Evolutionary conservation across 176 grass and related monocot genomes (phyloP), one percentile per base, ranked within the genome.

Genomic region (Bolboschoenus planiculmis): DNA sequence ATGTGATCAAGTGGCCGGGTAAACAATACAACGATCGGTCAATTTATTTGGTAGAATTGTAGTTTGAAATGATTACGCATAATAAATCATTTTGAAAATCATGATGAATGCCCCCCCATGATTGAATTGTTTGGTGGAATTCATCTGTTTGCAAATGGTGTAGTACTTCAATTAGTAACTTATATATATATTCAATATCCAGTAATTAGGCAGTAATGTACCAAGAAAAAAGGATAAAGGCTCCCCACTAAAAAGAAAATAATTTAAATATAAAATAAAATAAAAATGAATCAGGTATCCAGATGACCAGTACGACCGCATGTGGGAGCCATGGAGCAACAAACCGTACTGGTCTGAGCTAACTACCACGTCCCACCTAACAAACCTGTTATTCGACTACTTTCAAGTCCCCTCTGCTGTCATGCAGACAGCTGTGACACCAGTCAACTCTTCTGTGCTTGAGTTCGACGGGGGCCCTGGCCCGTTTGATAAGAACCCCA

Each of bases 211-310:
- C 8, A 58, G 3, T 33, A 33, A 16, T 2, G 2, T 15, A 2
- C 15, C 3, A 64, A 10, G 9, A 64, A 16, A 63, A 63, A 63
- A 15, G 15, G n/a, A 26, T 10, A 3, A 26, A 11, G 3, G 23
- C 26, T 64, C 30, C 10, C 58, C 51, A 50, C 27, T 35, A 39
- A 85, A 39, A 85, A 42, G 5, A 62, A 61, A 29, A 1, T 20
- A 29, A 56, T 8, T 61, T 1, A 18, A n/a, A n/a, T 24, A 37
- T 15, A 2, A 48, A 36, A 51, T 21, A 21, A 40, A 47, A 70
- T 15, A 55, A 56, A 44, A 78, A 67, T 77, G 24, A 84, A 39
- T 26, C 44, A 92, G 93, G 78, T 92, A 90, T 57, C 93, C 90
- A 0, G 56, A 87, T 0, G 93, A 95, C 47, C 57, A 33, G 0